A percentile compares a stretch with the other conserved stretches of the same genome.
phyloP scores from a whole-genome alignment of 495 filamentous ascomycete species.

The Rhypophila decipiens region DNA sequence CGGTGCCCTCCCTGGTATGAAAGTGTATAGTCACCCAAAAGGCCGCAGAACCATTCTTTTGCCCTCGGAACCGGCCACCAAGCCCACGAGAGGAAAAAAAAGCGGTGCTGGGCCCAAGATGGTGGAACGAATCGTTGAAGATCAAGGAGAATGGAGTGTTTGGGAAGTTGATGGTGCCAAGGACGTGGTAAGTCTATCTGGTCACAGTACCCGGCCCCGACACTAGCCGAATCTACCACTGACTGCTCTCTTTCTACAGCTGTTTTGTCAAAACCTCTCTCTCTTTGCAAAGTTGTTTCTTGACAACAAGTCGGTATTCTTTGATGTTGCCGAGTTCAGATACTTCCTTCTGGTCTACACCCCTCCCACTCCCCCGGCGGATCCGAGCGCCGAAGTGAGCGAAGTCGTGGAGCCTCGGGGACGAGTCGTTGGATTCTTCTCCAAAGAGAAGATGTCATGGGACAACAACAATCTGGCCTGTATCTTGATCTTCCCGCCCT shows the following conservation, averaged over 20 bases:
- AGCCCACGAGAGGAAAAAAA: conserved; percentile 36
- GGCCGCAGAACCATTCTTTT: conserved; percentile 27
- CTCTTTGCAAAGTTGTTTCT: conserved; percentile 98
- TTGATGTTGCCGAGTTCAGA: conserved; percentile 88
- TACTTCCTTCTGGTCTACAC: conserved; percentile 84
- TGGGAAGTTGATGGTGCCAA: conserved; percentile 89
- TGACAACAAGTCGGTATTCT: conserved; percentile 97
- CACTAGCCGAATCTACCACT: not conserved
- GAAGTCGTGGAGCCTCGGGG: conserved; percentile 16
- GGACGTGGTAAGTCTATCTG: conserved; percentile 52
- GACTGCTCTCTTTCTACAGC: conserved; percentile 37
- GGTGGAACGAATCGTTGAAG: conserved; percentile 51
- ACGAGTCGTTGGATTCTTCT: conserved; percentile 90
- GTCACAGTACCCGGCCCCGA: not conserved
- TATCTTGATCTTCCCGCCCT: conserved; percentile 93
- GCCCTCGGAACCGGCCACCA: conserved; percentile 23
- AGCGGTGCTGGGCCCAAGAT: conserved; percentile 39
- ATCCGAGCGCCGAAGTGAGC: conserved; percentile 10
- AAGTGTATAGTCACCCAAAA: conserved; percentile 45
- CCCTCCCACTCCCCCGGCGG: conserved; percentile 34
- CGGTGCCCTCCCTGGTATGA: conserved; percentile 34
- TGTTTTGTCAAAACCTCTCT: conserved; percentile 91
- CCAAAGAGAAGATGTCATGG: conserved; percentile 97
- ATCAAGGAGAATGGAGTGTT: conserved; percentile 54
- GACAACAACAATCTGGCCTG: conserved; percentile 97